These are phyloP conservation scores for Hyaloperonospora brassicae DNA, from an alignment of 352 stramenopile species.

Conservation along the genomic window DNA sequence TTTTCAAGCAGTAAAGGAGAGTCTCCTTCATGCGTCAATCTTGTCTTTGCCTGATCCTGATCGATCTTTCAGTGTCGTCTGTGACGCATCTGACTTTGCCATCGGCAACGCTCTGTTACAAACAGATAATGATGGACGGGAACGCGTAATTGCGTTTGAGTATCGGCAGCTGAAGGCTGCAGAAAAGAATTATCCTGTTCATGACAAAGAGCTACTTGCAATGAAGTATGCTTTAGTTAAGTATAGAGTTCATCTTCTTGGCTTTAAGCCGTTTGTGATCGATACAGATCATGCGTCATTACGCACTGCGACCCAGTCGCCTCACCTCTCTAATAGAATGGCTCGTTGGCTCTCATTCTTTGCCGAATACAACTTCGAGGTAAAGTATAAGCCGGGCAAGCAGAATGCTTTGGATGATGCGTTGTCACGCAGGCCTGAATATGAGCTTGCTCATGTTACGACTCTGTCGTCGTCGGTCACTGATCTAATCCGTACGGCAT, in stretches of 20 bases:
- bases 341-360: slow-evolving; percentile 20
- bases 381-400: no score
- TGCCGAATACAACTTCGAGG: no score
- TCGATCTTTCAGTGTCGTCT: slow-evolving; percentile 3
- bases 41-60: background rate
- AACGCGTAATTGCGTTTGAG: slow-evolving; percentile 9
- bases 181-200: slow-evolving; percentile 3
- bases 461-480: slow-evolving; percentile 2
- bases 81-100: slow-evolving; percentile 16
- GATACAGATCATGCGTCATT: no score
- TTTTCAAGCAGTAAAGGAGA: slow-evolving; percentile 7
- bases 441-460: slow-evolving; percentile 12
- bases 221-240: slow-evolving; percentile 30
- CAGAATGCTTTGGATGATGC: no score
- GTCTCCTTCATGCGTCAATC: background rate
- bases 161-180: slow-evolving; percentile 7
- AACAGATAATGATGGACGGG: slow-evolving; percentile 4
- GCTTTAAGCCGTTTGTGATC: no score
- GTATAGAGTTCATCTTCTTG: slow-evolving; percentile 7
- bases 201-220: background rate
- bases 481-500: background rate
- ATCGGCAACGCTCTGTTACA: slow-evolving; percentile 21
- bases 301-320: no score
- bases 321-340: slow-evolving; percentile 15
- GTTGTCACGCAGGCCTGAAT: no score